phyloP scores from a whole-genome alignment of 169 alveolate genomes.

The Cryptosporidium sp. region DNA sequence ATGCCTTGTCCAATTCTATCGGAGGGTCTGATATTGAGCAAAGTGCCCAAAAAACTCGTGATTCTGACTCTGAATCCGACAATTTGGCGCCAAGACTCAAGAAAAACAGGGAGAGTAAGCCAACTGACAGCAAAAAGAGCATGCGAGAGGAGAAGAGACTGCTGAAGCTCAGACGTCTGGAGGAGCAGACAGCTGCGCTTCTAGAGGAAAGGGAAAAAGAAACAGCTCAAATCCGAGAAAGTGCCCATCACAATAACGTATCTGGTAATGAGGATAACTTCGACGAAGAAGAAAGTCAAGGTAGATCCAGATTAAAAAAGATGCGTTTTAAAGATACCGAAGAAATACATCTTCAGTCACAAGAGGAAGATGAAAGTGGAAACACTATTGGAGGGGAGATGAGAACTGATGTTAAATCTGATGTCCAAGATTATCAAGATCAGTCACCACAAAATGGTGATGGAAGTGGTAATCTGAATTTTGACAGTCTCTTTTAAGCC shows the following conservation, averaged over 20 bases:
- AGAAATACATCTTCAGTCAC: background rate
- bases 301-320: slow-evolving; percentile 32
- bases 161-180: slow-evolving; percentile 23
- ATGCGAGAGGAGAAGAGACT: slow-evolving; percentile 39
- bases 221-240: background rate
- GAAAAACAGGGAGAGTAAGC: background rate
- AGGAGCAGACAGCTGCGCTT: slow-evolving; percentile 53
- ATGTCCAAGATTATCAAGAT: background rate
- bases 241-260: background rate
- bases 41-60: background rate
- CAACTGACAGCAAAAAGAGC: background rate
- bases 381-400: background rate
- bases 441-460: background rate
- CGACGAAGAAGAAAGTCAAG: background rate
- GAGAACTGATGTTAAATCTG: background rate
- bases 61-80: background rate
- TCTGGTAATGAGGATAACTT: background rate
- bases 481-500: background rate
- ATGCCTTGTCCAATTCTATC: background rate
- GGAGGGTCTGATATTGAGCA: background rate
- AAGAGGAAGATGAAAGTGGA: background rate
- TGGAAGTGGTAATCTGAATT: background rate
- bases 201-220: background rate
- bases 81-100: background rate
- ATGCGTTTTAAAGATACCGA: slow-evolving; percentile 30